Base-by-base conservation (phyloP, 176 grass and related monocot genomes). In the Triticum timopheevii region DNA sequence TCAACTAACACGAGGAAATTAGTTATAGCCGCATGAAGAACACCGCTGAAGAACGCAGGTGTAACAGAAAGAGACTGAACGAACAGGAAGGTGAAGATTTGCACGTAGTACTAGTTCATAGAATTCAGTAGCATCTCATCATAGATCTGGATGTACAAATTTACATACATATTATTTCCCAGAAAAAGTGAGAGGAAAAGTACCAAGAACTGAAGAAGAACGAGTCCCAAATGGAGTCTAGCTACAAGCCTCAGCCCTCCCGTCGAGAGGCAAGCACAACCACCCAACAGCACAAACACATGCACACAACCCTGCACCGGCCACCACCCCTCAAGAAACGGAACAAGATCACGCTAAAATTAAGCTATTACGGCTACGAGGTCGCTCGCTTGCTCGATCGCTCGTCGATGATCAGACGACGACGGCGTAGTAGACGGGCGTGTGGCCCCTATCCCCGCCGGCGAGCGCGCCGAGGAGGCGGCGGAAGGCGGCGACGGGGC, bases 401-500 rank as follows among this genome's bases (percentile, higher is more conserved):
- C 5, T 19, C 35, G 12, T 20, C 36, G 68, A 22, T 42, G 42
- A 45, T 84, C 56, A 91, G 54, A 91, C 88, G 49, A 86, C 58
- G 1, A 91, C 82, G 61, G 68, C 44, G 72, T 80, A 86, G 82
- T 81, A 84, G 3, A 85, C 30, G 33, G 66, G 69, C 71, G 80
- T 3, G 70, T 40, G 77, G 5, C 30, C 56, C 0, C 13, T 67
- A 3, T 86, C 81, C 6, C 30, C 44, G 11, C 73, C 85, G 4
- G 50, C 69, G 38, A 93, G 91, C 17, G 89, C n/a, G 67, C 78
- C 10, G 65, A 98, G 91, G 30, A 95, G 83, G 65, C 90, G 80
- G 3, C 93, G 84, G 86, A 98, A 98, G 58, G 93, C 70, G 8
- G 90, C 89, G 0, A 82, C 93, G 49, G 91, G 86, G 88, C 93